Evolutionary conservation across 2,329 filamentous ascomycete genomes (phyloP), one percentile per base, ranked within the genome.

Genomic region (Botrytis byssoidea): DNA sequence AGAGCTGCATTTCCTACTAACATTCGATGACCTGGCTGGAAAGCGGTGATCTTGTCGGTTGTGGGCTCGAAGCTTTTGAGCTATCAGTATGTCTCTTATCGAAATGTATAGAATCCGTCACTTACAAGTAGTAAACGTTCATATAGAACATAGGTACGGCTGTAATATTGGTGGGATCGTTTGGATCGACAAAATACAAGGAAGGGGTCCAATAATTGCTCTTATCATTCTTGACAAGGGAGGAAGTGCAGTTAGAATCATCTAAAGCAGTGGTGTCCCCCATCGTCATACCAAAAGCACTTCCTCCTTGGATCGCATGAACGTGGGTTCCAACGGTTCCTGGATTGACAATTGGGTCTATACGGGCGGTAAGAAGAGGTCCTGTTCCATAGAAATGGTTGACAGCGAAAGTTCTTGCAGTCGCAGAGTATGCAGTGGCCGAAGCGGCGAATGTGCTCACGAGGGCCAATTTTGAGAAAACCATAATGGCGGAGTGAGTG

Each of bases 201-300:
- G 88, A 84, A 0, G 94, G 94, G 70, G 90, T 89, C 93, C 94
- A 97, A 84, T 97, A 97, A 46, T 90, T 90, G n/a, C 93, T 97
- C 83, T 90, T 92, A 83, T 97, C 94, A 83, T 95, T 86, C 55
- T 85, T 89, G 60, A 97, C 92, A 73, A 87, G 89, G 81, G 94
- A 97, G 18, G 93, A 95, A 1, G 93, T 96, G 84, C 94, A 97
- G 75, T 89, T 85, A 44, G 88, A 93, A 72, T 85, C 81, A 74
- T 85, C 75, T 40, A 92, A 85, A 20, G 70, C 70, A 64, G 87
- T 84, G 73, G 88, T 84, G 78, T 89, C 92, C 60, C 86, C 89
- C 80, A 91, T 89, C 71, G 82, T 85, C 76, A 89, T 61, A 87
- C 88, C 79, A 68, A 81, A 81, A 35, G 73, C 73, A 63, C 78